Evolutionary conservation across 179 eudicot species (phyloP).

Genomic region (Beta lomatogona): DNA sequence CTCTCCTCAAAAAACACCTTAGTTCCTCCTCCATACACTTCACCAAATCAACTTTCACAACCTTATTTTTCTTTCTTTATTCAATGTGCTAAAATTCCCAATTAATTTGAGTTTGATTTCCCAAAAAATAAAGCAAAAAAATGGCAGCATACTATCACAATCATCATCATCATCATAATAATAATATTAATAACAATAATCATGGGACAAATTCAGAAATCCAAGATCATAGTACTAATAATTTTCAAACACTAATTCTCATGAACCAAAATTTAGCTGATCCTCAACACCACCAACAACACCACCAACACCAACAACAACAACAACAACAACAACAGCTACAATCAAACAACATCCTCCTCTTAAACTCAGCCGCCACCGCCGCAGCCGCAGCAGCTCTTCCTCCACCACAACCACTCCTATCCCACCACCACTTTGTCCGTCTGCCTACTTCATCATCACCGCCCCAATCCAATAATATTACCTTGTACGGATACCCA

Average conservation of each 20-base stretch:
- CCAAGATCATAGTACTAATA: slow-evolving; percentile 17
- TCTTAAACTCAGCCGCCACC: slow-evolving; percentile 23
- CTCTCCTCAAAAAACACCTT: slow-evolving; percentile 9
- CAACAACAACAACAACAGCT: background rate
- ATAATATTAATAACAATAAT: background rate
- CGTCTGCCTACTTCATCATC: slow-evolving; percentile 2
- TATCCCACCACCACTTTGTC: slow-evolving; percentile 32
- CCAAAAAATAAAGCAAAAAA: background rate
- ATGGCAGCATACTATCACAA: slow-evolving; percentile 30
- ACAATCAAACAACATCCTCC: slow-evolving; percentile 24
- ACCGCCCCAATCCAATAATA: slow-evolving; percentile 20
- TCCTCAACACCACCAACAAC: background rate
- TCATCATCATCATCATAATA: slow-evolving; percentile 1
- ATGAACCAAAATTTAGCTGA: slow-evolving; percentile 33
- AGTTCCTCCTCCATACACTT: background rate
- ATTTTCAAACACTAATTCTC: slow-evolving; percentile 26
- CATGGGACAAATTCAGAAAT: slow-evolving; percentile 18
- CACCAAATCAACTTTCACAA: background rate
- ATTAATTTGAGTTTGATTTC: background rate
- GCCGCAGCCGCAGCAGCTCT: slow-evolving; percentile 38
- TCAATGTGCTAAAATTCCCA: background rate
- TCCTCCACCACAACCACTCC: slow-evolving; percentile 7
- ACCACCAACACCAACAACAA: background rate
- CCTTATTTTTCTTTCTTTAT: background rate
- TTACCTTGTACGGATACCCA: slow-evolving; percentile 43